Base-by-base conservation (phyloP, 2,329 filamentous ascomycete genomes). In the Cadophora gregata region DNA sequence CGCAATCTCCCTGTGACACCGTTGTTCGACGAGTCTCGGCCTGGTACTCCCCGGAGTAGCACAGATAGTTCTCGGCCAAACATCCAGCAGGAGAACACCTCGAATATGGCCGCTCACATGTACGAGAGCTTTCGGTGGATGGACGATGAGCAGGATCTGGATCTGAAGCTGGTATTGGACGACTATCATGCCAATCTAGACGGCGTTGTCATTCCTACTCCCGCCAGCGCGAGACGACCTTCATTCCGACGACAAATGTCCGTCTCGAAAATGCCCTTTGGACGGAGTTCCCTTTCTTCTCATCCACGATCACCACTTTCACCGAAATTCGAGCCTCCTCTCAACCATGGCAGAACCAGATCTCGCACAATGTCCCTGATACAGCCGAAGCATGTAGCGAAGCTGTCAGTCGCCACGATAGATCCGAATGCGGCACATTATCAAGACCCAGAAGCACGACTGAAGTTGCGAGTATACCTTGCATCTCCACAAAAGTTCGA, bases 401-500 rank as follows among this genome's bases (percentile, higher is more conserved):
- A 77, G 1, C 78, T 82, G 31, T 80, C 81, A 1, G 75, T 82
- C 14, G 79, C 83, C 1, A 84, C 83, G 24, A 86, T 92, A 66
- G 93, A 96, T 73, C 85, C 90, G 4, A 84, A 86, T 38, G 91
- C 93, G 4, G 87, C 92, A 45, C 91, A 97, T 79, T 97, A 97
- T 75, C 92, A 93, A 77, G 93, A 97, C 73, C 93, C 93, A 0
- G 92, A 97, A 76, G 93, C 94, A 47, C 88, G 95, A 38, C 84
- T 93, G 73, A 97, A 96, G 79, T 82, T 98, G 24, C 89, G 93
- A 14, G 88, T 93, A 7, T 97, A 94, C 74, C 86, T 97, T 24
- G 91, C 92, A 8, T 97, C 93, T 1, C 91, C 94, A 0, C 92
- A 97, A 72, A 97, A 97, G 77, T 98, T 98, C 73, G 95, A 98